Percentiles rank a stretch among this genome's conserved stretches.
These are phyloP conservation scores for Ophiostoma piceae DNA, from an alignment of 2,329 filamentous ascomycete genomes.

Conservation along the genomic window DNA sequence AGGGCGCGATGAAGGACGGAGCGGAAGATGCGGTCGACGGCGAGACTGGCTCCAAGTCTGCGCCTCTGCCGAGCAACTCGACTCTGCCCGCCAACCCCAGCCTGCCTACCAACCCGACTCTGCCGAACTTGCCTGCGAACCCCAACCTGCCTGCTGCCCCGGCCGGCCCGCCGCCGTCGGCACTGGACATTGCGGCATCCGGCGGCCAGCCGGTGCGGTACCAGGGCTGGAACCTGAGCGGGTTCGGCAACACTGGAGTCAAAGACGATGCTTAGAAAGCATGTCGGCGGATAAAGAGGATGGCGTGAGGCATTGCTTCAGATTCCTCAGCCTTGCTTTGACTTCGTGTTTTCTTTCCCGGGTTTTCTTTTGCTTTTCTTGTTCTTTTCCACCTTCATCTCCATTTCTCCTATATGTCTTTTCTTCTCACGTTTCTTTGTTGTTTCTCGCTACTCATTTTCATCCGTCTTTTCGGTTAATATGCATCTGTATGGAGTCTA, in stretches of 20 bases:
- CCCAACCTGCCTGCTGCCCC: conserved; percentile 19
- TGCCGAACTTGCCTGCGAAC: neutral
- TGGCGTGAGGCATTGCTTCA: neutral
- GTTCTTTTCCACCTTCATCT: neutral
- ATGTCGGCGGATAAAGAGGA: neutral
- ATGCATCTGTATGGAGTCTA: neutral
- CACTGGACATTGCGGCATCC: neutral
- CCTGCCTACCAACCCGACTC: neutral
- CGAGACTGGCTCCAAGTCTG: neutral
- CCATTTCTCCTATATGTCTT: neutral
- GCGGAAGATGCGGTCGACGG: too few species aligned
- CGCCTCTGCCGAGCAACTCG: neutral
- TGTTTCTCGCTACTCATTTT: neutral
- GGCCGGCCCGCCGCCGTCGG: neutral
- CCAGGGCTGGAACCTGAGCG: conserved; percentile 39
- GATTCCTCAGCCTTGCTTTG: neutral
- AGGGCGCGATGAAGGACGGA: conserved; percentile 46
- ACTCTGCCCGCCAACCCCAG: neutral
- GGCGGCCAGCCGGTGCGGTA: conserved; percentile 32
- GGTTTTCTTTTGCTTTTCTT: neutral
- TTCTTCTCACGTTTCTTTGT: neutral
- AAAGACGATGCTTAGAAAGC: conserved; percentile 33
- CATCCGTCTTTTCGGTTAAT: neutral
- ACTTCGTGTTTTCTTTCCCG: neutral
- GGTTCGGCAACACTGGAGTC: conserved; percentile 40